Conservation (phyloP, 2,329 filamentous ascomycete species). For the Hypocrella siamensis region DNA sequence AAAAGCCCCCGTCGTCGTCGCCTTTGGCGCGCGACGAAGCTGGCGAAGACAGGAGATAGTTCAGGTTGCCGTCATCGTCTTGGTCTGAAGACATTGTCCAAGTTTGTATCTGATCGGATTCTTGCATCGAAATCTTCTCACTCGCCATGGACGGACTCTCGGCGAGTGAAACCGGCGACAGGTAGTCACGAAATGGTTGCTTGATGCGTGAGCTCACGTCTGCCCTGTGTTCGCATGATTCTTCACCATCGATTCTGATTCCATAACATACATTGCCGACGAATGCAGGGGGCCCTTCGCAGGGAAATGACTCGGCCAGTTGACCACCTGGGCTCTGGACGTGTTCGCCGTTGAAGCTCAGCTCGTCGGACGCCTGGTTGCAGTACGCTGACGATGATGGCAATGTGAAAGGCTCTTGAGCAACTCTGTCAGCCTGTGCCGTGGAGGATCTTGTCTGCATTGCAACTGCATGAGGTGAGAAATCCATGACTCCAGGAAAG, state of each 20-base stretch:
- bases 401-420: no score
- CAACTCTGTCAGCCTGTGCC: no score
- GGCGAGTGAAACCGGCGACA: conserved; percentile 1
- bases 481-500: no score
- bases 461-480: no score
- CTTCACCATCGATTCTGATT: no score
- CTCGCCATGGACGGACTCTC: conserved; percentile 4
- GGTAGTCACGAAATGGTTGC: not conserved
- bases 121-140: conserved; percentile 1
- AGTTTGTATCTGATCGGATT: not conserved
- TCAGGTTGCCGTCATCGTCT: conserved; percentile 1
- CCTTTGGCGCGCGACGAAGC: no score
- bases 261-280: not conserved
- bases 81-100: conserved; percentile 1
- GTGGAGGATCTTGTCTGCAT: no score
- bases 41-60: no score
- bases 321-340: not conserved
- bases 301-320: not conserved
- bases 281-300: not conserved
- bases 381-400: not conserved
- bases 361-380: not conserved
- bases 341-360: not conserved
- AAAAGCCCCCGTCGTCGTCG: no score
- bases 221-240: not conserved
- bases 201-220: not conserved